Conservation (phyloP, 169 alveolate genomes). For the Cryptosporidium sp. region DNA sequence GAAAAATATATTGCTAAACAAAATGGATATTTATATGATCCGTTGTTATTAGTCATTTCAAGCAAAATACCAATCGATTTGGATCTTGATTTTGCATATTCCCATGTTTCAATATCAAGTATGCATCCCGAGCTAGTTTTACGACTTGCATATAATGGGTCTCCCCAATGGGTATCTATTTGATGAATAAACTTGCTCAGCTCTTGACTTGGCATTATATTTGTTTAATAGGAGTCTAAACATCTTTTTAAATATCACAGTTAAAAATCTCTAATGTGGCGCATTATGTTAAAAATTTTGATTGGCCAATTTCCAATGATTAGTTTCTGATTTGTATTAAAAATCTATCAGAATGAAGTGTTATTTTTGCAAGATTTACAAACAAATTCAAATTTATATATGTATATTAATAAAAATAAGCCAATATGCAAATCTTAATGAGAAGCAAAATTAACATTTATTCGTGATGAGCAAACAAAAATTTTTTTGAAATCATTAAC, state of each 20-base stretch:
- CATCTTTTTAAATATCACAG: background rate
- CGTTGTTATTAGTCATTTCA: background rate
- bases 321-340: background rate
- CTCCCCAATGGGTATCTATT: slow-evolving; percentile 48
- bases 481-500: too few relatives aligned
- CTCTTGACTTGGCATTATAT: background rate
- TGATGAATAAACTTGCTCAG: background rate
- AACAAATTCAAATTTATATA: too few relatives aligned
- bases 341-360: too few relatives aligned
- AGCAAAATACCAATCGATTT: slow-evolving; percentile 54
- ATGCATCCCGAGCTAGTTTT: background rate
- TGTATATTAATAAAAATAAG: too few relatives aligned
- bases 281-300: background rate
- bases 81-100: slow-evolving; percentile 18
- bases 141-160: slow-evolving; percentile 18
- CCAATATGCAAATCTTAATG: background rate
- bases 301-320: too few relatives aligned
- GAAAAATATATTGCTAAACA: slow-evolving; percentile 28
- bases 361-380: too few relatives aligned
- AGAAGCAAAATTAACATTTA: too few relatives aligned
- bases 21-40: background rate
- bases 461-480: too few relatives aligned
- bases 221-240: background rate
- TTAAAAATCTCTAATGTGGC: background rate
- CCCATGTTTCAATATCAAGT: slow-evolving; percentile 34